Evolutionary conservation across 371 early-diverging fungal species (phyloP).

Genomic region (Actinomortierella ambigua): DNA sequence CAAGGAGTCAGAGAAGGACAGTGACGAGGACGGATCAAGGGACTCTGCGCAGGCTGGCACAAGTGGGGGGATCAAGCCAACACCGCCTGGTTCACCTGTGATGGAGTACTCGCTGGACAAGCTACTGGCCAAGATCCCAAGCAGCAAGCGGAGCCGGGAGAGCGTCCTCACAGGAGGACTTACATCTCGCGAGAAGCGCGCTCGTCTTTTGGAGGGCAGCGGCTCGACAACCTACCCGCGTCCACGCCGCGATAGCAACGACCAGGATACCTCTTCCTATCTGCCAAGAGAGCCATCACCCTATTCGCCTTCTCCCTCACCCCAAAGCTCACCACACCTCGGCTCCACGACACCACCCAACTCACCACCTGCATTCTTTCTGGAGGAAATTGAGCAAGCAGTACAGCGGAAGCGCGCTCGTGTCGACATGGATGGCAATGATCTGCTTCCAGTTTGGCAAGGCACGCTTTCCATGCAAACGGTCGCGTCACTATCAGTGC

Average conservation of each 20-base stretch:
- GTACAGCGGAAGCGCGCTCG: conserved; percentile 12
- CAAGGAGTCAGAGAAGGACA: conserved; percentile 10
- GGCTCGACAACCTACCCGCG: neutral
- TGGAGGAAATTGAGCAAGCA: conserved; percentile 26
- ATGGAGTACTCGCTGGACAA: conserved; percentile 33
- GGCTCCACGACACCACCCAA: conserved; percentile 28
- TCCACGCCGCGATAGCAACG: conserved; percentile 33
- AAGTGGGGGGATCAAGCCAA: conserved; percentile 11
- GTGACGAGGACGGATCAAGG: conserved; percentile 10
- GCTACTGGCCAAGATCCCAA: conserved; percentile 46
- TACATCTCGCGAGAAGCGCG: conserved; percentile 27
- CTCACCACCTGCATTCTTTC: conserved; percentile 42
- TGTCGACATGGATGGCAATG: conserved; percentile 2
- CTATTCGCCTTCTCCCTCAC: conserved; percentile 41
- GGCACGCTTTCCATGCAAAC: conserved; percentile 73
- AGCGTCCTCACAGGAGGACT: conserved; percentile 35
- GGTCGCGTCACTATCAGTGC: conserved; percentile 65
- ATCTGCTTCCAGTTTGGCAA: conserved; percentile 57
- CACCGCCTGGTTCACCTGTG: conserved; percentile 34
- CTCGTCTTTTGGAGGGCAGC: conserved; percentile 10
- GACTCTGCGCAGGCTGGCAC: neutral
- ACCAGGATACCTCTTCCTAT: conserved; percentile 30
- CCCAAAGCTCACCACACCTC: conserved; percentile 20
- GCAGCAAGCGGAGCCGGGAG: conserved; percentile 47
- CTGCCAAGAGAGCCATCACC: conserved; percentile 46